Conservation (phyloP, 345 rosid genomes). For the Brassica carinata region DNA sequence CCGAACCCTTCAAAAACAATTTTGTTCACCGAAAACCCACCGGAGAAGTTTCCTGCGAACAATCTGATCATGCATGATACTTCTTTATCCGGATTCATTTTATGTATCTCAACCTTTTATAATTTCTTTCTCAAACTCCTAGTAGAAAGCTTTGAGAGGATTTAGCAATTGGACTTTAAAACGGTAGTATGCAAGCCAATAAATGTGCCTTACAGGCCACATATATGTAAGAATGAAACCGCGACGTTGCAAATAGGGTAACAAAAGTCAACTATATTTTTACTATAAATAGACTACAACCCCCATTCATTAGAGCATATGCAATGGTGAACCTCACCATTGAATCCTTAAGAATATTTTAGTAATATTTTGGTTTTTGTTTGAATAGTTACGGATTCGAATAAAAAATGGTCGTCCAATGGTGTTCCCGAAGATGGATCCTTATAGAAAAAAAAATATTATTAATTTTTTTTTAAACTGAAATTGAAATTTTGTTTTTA, state of each 20-base stretch:
- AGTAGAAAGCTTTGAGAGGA: not conserved
- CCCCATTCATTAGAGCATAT: not conserved
- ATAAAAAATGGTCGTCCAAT: no score
- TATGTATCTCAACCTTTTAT: not conserved
- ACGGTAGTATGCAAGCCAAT: no score
- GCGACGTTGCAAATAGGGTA: not conserved
- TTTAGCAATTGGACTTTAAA: not conserved
- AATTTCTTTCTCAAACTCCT: not conserved
- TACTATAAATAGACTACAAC: conserved; percentile 17
- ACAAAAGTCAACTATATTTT: not conserved
- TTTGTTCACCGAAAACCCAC: not conserved
- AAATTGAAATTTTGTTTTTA: no score
- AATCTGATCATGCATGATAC: not conserved
- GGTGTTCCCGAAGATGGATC: no score
- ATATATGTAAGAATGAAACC: not conserved
- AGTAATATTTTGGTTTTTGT: no score
- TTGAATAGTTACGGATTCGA: no score
- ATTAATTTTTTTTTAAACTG: no score
- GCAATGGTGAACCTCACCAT: no score
- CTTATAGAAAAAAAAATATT: no score
- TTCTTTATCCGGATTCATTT: not conserved
- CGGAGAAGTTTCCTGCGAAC: not conserved
- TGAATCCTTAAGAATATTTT: no score
- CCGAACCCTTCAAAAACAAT: not conserved
- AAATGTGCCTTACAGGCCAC: not conserved